Percentiles rank a stretch among this genome's conserved stretches.
These are phyloP conservation scores for Thielaviopsis populi DNA, from an alignment of 2,329 filamentous ascomycete genomes.

Conservation along the genomic window DNA sequence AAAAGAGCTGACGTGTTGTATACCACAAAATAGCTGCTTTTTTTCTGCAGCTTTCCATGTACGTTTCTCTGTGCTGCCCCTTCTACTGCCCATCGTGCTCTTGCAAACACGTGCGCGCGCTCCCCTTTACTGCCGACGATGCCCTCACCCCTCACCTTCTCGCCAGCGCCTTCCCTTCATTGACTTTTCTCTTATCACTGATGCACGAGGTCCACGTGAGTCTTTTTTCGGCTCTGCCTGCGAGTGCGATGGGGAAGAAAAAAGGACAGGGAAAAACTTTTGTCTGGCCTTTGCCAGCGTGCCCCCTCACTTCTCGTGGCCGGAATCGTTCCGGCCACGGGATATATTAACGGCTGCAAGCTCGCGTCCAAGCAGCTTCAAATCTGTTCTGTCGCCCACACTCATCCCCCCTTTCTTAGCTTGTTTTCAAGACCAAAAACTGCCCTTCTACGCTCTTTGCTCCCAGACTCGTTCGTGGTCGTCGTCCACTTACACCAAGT, in stretches of 20 bases:
- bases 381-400: neutral
- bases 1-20: neutral
- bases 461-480: conserved; percentile 14
- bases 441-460: conserved; percentile 19
- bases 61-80: neutral
- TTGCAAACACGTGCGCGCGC: neutral
- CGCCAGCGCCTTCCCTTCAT: neutral
- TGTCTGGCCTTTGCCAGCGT: neutral
- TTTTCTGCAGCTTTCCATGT: neutral
- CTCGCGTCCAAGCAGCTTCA: neutral
- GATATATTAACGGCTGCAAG: conserved; percentile 30
- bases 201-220: neutral
- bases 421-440: conserved; percentile 3
- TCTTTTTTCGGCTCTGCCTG: neutral
- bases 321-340: conserved; percentile 25
- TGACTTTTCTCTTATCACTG: neutral
- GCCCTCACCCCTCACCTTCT: neutral
- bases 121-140: neutral
- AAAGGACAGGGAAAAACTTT: neutral
- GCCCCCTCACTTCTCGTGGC: conserved; percentile 10
- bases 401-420: neutral
- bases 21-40: neutral
- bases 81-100: neutral
- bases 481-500: conserved; percentile 13
- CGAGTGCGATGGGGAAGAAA: neutral